phyloP scores from a whole-genome alignment of 2,329 filamentous ascomycete species.

The Paradendryphiella salina region DNA sequence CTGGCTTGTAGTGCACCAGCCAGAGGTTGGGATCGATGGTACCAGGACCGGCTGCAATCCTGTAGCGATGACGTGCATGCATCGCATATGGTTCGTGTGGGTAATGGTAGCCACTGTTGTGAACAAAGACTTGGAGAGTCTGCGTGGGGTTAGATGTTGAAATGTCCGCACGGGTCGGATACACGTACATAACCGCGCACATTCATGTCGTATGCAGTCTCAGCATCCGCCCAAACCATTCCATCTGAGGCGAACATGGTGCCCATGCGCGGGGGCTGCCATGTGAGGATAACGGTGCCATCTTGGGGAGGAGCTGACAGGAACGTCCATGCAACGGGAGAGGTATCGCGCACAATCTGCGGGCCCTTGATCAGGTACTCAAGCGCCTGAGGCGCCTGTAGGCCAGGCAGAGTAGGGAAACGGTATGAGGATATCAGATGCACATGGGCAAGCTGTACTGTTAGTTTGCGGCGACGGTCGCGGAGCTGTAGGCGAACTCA shows the following conservation, averaged over 20 bases:
- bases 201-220: constrained; percentile 76
- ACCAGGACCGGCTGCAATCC: constrained; percentile 72
- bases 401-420: constrained; percentile 72
- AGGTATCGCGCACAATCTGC: constrained; percentile 79
- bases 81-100: constrained; percentile 71
- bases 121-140: constrained; percentile 86
- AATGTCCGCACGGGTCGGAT: not conserved
- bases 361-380: constrained; percentile 83
- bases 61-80: constrained; percentile 83
- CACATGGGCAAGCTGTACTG: constrained; percentile 74
- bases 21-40: constrained; percentile 80
- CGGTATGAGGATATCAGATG: constrained; percentile 84
- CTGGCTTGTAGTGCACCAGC: constrained; percentile 85
- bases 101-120: constrained; percentile 77
- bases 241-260: constrained; percentile 87
- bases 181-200: constrained; percentile 65
- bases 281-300: constrained; percentile 80
- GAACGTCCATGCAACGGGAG: constrained; percentile 92
- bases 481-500: constrained; percentile 26
- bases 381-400: constrained; percentile 76
- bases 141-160: constrained; percentile 46
- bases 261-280: constrained; percentile 75
- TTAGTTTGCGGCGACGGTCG: constrained; percentile 20
- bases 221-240: constrained; percentile 84
- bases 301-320: constrained; percentile 75